These are phyloP conservation scores for Mycena polygramma DNA, from an alignment of 768 basidiomycete genomes.

Conservation along the genomic window DNA sequence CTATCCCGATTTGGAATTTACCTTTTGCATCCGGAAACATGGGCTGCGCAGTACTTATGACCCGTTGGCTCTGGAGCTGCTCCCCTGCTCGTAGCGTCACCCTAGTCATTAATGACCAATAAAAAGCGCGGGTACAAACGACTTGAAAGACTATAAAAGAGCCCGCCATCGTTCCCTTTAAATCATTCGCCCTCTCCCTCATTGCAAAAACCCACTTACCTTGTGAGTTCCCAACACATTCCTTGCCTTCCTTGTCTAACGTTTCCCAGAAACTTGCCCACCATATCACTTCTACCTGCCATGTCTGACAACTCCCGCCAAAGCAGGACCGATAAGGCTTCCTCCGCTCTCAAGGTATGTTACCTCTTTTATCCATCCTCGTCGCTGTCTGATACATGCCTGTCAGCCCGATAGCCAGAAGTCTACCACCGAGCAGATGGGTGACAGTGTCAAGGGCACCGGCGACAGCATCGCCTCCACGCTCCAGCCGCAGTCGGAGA, in stretches of 20 bases:
- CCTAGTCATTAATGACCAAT: too few species aligned
- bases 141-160: too few species aligned
- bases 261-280: neutral
- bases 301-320: conserved; percentile 73
- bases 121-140: too few species aligned
- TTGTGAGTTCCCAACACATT: neutral
- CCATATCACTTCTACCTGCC: conserved; percentile 25
- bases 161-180: too few species aligned
- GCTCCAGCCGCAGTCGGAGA: conserved; percentile 68
- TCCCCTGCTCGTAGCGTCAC: too few species aligned
- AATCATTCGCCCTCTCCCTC: too few species aligned
- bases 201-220: neutral
- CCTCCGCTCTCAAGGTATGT: too few species aligned
- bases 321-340: conserved; percentile 70
- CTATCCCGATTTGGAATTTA: too few species aligned
- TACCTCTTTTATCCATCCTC: too few species aligned
- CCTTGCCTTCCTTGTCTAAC: neutral
- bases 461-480: conserved; percentile 62
- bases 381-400: neutral
- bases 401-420: conserved; percentile 73
- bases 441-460: conserved; percentile 63
- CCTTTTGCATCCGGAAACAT: too few species aligned
- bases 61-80: too few species aligned
- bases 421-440: conserved; percentile 61
- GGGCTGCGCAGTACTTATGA: too few species aligned